Base-by-base conservation (phyloP, 352 stramenopile species). In the Phytophthora ramorum region DNA sequence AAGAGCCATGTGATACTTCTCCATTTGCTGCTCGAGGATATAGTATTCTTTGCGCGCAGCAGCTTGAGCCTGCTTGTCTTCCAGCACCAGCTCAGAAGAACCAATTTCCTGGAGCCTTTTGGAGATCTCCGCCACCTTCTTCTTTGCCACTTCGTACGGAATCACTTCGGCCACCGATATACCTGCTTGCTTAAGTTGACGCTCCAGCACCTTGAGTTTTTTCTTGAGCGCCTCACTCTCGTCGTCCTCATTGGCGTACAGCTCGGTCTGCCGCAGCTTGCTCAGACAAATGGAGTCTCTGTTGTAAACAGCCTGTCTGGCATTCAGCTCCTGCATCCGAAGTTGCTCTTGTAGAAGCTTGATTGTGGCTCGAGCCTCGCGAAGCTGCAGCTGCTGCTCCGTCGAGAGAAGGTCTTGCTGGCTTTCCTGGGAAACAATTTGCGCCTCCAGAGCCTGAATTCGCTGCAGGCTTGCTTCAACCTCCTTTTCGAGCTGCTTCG, bases 1-100 rank as follows among this genome's bases (percentile, higher is more conserved):
- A n/a, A 98, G 76, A 43, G 92, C 92, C 49, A 82, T 95, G 73
- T 94, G 91, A 58, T 94, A 97, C 49, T 91, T 89, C 62, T 97
- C 89, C 88, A 97, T 97, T 30, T 97, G 82, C 60, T 96, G 88
- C 69, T 97, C 90, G 1, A 97, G 77, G 48, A 85, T 74, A 52
- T 91, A 97, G 55, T 96, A 96, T 62, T 97, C 89, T 19, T 93
- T 87, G 0, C 87, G 78, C 1, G 90, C 72, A 19, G 78, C 77
- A 34, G 57, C 62, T 49, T 87, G 73, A 16, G 67, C 74, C 3
- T 58, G 47, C 46, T 87, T 87, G 48, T 87, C 73, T 10, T 78
- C 52, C 17, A 79, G 43, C 9, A 90, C 78, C 45, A 89, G 66
- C 54, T 96, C 88, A 26, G 76, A 84, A 17, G 78, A 80, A n/a